Conservation (phyloP, 164 flowering plant species). For the Euptelea pleiosperma region DNA sequence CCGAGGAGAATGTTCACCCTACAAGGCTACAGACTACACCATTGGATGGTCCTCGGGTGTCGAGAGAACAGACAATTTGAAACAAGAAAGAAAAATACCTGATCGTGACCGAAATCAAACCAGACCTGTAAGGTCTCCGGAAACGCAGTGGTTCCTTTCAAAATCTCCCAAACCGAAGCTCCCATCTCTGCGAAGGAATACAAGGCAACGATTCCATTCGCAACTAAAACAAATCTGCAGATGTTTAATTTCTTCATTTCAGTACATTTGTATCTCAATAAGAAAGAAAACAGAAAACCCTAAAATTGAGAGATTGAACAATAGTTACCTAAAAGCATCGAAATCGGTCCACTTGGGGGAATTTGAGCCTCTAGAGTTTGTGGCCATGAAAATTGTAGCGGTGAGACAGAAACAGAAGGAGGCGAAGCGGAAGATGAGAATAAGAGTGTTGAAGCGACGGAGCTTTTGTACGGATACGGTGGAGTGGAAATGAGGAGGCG, state of each 20-base stretch:
- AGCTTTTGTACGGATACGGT: conserved; percentile 73
- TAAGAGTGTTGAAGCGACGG: conserved; percentile 63
- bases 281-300: not conserved
- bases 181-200: conserved; percentile 73
- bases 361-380: conserved; percentile 47
- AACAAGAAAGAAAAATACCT: too few relatives aligned
- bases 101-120: conserved; percentile 96
- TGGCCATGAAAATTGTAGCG: conserved; percentile 71
- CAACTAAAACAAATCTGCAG: conserved; percentile 62
- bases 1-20: too few relatives aligned
- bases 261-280: too few relatives aligned
- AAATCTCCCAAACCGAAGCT: conserved; percentile 72
- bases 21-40: too few relatives aligned
- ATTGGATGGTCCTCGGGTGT: too few relatives aligned
- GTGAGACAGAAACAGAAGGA: conserved; percentile 73
- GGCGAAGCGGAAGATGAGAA: conserved; percentile 60
- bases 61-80: too few relatives aligned
- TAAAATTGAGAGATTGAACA: not conserved
- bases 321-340: conserved; percentile 66
- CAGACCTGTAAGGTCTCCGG: conserved; percentile 76
- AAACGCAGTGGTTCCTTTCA: conserved; percentile 54
- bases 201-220: conserved; percentile 60
- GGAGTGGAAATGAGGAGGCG: conserved; percentile 54
- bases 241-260: not conserved
- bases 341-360: conserved; percentile 56